Evolutionary conservation across 352 stramenopile genomes (phyloP), one percentile per base, ranked within the genome.

Genomic region (Blastocystis sp.): DNA sequence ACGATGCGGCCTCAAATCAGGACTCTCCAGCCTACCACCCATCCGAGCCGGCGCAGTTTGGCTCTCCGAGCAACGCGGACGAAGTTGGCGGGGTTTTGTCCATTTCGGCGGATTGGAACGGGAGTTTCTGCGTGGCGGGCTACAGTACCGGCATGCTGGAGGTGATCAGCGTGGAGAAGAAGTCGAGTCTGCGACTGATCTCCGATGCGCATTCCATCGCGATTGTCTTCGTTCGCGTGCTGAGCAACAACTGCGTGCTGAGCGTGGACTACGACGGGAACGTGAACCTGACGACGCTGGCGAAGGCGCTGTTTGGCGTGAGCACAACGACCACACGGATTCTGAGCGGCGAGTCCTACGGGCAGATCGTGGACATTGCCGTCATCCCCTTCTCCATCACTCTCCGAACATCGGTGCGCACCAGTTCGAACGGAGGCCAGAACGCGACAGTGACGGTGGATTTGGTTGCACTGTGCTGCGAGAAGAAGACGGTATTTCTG

Each of bases 191-290:
- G 19, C 65, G 43, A 9, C 59, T 59, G n/a, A 23, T 84, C 3
- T 17, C 53, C 10, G 34, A 53, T 0, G n/a, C 65, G 14, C 74
- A 84, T 9, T 4, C 14, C 53, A 84, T 41, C 1, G 74, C 74
- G 4, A 56, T 84, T 17, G 40, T 84, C 2, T 84, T 84, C 45
- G 74, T 67, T 23, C 74, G 74, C 21, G 56, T 70, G 14, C 43
- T 84, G 1, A 84, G 74, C 61, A 67, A 23, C 53, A 59, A 43
- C n/a, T 21, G 17, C 40, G 48, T 84, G 19, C 34, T 84, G 3
- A 69, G 52, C 21, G 52, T 64, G 21, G 74, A 84, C 34, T 84
- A 84, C 45, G 74, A 66, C 2, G 74, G 74, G 0, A 67, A 66
- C 40, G 52, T 84, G 21, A 52, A 70, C 4, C 7, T 84, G 40